Evolutionary conservation across 208 protist genomes (phyloP), one percentile per base, ranked within the genome.

Genomic region (Wallacemonas sp.): DNA sequence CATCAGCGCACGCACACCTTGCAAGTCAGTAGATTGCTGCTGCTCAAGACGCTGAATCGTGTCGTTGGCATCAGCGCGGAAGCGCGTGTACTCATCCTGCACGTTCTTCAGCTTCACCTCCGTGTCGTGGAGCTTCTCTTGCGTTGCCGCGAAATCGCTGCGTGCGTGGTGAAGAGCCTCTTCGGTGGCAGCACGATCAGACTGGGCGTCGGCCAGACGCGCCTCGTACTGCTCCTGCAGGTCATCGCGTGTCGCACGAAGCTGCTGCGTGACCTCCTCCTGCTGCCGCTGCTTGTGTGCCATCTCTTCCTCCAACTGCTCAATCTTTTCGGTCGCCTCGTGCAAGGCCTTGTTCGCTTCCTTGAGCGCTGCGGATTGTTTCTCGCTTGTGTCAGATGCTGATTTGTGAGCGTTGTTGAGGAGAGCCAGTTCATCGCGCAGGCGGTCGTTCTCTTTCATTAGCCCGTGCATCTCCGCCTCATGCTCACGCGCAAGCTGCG

Each of bases 381-480:
- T 30, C 5, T 30, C 34, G 38, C 44, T 53, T 15, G 22, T 46
- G 8, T 44, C 31, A 30, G 34, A n/a, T n/a, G 46, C 1, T 8
- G 12, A 24, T 26, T 56, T 19, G 21, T 62, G 36, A 26, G 19
- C 27, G 44, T 63, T 56, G 21, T 71, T 66, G 9, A 91, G 73
- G 22, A 71, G 73, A 17, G 71, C 69, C 19, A 85, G 56, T 17
- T 74, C 63, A 39, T 68, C 74, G 49, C 76, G 65, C 55, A 88
- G 70, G 21, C 45, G 51, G 15, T 72, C 71, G 70, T 84, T 83
- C 28, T 67, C 73, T 14, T 79, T 62, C 47, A 85, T 51, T 49
- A 90, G 38, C 38, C 66, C 59, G 51, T 75, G 66, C 77, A 93
- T 88, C 39, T 75, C 73, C 17, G 56, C 63, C 62, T 93, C 86